Conservation (phyloP, 2,329 filamentous ascomycete species). For the Neofusicoccum sp. region DNA sequence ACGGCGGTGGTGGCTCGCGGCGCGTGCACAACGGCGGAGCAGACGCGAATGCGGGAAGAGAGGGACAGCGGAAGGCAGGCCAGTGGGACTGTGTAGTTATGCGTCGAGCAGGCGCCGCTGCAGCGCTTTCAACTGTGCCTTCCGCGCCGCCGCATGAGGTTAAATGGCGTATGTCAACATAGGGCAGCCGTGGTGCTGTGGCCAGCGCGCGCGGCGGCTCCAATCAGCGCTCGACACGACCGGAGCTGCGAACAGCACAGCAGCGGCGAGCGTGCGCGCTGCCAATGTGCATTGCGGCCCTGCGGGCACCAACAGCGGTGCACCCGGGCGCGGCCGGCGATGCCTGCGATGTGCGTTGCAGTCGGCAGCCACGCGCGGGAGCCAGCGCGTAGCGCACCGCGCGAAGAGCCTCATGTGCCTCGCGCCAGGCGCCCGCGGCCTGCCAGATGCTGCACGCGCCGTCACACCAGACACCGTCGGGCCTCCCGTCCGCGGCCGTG, state of each 20-base stretch:
- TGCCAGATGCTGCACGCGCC: not conserved
- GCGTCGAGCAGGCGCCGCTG: slow-evolving; percentile 7
- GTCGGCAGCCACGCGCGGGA: slow-evolving; percentile 3
- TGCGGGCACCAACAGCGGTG: slow-evolving; percentile 9
- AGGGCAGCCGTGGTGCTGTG: slow-evolving; percentile 5
- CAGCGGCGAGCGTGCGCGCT: not conserved
- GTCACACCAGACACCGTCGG: not conserved
- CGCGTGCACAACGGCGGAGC: slow-evolving; percentile 6
- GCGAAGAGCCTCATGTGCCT: slow-evolving; percentile 9
- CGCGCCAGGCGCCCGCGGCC: not conserved
- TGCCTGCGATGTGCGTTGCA: not conserved
- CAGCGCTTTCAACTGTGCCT: not conserved
- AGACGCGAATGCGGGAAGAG: not conserved
- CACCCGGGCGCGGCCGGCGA: not conserved
- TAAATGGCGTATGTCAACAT: slow-evolving; percentile 7
- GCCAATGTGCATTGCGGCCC: slow-evolving; percentile 8
- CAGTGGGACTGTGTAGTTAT: not conserved
- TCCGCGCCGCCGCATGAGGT: not conserved
- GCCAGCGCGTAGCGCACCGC: not conserved
- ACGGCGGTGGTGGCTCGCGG: slow-evolving; percentile 1
- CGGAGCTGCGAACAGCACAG: slow-evolving; percentile 14
- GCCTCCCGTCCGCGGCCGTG: not conserved
- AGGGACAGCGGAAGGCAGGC: not conserved
- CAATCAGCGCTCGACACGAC: slow-evolving; percentile 18
- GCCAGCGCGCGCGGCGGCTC: not conserved